Percentiles rank a stretch among this genome's conserved stretches.
These are phyloP conservation scores for Lyophyllum atratum DNA, from an alignment of 768 basidiomycete species.

Conservation along the genomic window DNA sequence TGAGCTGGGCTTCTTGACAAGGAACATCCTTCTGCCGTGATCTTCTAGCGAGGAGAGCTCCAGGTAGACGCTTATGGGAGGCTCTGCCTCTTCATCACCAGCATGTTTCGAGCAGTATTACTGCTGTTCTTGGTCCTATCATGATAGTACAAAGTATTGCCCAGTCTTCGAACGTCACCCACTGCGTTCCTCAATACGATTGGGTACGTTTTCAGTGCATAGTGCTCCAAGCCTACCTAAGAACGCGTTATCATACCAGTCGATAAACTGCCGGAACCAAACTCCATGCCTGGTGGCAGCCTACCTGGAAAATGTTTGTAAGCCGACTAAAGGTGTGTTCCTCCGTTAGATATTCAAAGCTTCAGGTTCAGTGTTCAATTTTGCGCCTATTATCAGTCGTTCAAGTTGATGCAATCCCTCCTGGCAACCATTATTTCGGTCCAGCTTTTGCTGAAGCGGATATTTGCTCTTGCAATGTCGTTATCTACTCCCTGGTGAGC, in stretches of 20 bases:
- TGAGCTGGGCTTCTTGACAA: background rate
- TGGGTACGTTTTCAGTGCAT: constrained; percentile 34
- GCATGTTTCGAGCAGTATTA: constrained; percentile 1
- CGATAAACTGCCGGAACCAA: constrained; percentile 43
- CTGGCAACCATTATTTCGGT: constrained; percentile 40
- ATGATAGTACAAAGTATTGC: constrained; percentile 10
- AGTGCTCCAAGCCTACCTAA: background rate
- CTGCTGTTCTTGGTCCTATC: background rate
- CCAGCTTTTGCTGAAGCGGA: constrained; percentile 37
- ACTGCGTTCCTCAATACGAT: constrained; percentile 33
- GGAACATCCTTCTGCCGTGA: background rate
- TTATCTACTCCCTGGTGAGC: constrained; percentile 57
- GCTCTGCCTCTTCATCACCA: constrained; percentile 1
- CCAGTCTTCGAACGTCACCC: constrained; percentile 38
- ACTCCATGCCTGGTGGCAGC: constrained; percentile 53
- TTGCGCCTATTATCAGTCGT: constrained; percentile 30
- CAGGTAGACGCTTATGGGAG: background rate
- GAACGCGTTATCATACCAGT: constrained; percentile 21
- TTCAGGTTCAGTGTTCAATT: background rate
- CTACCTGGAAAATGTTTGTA: constrained; percentile 47
- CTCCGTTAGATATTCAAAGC: background rate
- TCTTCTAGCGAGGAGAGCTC: background rate
- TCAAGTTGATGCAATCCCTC: constrained; percentile 39
- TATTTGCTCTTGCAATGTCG: constrained; percentile 55
- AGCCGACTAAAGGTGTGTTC: constrained; percentile 30